These are phyloP conservation scores for Spiraea crenata DNA, from an alignment of 331 rosid genomes.

Conservation along the genomic window DNA sequence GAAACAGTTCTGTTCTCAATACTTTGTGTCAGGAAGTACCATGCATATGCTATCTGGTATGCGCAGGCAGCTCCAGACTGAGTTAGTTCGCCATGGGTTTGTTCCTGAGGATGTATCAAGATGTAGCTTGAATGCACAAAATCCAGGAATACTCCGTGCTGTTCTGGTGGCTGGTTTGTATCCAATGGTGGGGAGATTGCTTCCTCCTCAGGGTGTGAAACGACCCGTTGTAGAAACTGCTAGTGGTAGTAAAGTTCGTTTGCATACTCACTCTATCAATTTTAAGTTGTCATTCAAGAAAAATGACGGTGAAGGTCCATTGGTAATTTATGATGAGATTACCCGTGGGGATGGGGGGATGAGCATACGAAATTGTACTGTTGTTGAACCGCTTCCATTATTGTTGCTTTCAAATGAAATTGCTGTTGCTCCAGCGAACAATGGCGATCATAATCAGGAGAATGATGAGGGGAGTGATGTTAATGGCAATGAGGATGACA, in stretches of 20 bases:
- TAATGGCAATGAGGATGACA: conserved; percentile 26
- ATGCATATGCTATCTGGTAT: conserved; percentile 72
- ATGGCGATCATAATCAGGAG: conserved; percentile 18
- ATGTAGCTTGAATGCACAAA: conserved; percentile 61
- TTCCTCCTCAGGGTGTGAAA: conserved; percentile 27
- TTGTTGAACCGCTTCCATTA: conserved; percentile 78
- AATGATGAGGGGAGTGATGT: conserved; percentile 34
- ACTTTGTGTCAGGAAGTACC: conserved; percentile 52
- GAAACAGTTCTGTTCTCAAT: conserved; percentile 55
- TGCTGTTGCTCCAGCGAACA: conserved; percentile 64
- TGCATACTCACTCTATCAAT: conserved; percentile 56
- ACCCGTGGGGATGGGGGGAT: conserved; percentile 69
- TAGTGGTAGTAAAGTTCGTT: conserved; percentile 55
- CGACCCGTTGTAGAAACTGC: conserved; percentile 51
- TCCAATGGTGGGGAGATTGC: conserved; percentile 84
- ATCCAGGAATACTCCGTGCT: conserved; percentile 76
- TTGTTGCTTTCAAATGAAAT: conserved; percentile 75
- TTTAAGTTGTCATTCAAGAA: conserved; percentile 28
- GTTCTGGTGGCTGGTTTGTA: conserved; percentile 83
- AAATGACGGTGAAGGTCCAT: conserved; percentile 24
- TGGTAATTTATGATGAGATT: conserved; percentile 67
- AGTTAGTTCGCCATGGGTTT: conserved; percentile 65
- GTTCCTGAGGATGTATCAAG: conserved; percentile 44
- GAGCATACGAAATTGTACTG: conserved; percentile 56
- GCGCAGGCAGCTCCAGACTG: conserved; percentile 80